Percentiles rank a stretch among this genome's conserved stretches.
Conservation (phyloP, 2,329 filamentous ascomycete genomes). For the Ophiocordyceps australis region DNA sequence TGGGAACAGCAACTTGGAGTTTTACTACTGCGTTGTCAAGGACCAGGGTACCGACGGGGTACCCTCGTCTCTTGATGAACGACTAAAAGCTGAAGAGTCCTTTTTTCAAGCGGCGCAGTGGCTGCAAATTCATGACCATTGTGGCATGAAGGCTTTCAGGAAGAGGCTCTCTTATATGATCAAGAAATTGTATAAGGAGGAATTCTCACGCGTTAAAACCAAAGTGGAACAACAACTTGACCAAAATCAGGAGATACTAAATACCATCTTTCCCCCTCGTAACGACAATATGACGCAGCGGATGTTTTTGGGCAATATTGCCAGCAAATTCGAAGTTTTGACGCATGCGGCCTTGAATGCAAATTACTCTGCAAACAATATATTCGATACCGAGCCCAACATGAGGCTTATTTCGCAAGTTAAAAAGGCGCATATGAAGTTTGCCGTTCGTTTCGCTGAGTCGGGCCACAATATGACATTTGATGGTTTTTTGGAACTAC, state of each 20-base stretch:
- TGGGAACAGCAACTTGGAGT: constrained; percentile 18
- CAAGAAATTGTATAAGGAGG: constrained; percentile 18
- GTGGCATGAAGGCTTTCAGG: constrained; percentile 17
- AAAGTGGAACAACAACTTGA: constrained; percentile 9
- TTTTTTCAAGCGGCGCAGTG: constrained; percentile 21
- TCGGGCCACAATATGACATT: too few relatives aligned
- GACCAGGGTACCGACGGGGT: constrained; percentile 26
- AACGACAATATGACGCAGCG: constrained; percentile 12
- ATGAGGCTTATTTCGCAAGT: constrained; percentile 20
- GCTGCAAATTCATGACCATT: constrained; percentile 9
- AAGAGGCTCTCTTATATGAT: constrained; percentile 16
- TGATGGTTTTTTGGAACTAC: too few relatives aligned
- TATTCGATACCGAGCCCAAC: constrained; percentile 9
- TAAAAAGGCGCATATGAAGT: constrained; percentile 16
- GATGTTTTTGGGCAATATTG: constrained; percentile 14
- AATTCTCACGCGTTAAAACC: constrained; percentile 15
- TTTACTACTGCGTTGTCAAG: constrained; percentile 30
- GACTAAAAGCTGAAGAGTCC: constrained; percentile 12
- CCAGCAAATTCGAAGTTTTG: constrained; percentile 10
- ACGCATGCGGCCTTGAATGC: constrained; percentile 14
- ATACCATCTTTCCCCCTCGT: constrained; percentile 13
- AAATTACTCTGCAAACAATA: constrained; percentile 11
- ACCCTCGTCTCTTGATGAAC: constrained; percentile 10
- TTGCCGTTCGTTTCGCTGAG: too few relatives aligned
- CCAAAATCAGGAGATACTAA: constrained; percentile 4